Evolutionary conservation across 78 protist species (phyloP).

Genomic region (Dictyostelium capitatum): DNA sequence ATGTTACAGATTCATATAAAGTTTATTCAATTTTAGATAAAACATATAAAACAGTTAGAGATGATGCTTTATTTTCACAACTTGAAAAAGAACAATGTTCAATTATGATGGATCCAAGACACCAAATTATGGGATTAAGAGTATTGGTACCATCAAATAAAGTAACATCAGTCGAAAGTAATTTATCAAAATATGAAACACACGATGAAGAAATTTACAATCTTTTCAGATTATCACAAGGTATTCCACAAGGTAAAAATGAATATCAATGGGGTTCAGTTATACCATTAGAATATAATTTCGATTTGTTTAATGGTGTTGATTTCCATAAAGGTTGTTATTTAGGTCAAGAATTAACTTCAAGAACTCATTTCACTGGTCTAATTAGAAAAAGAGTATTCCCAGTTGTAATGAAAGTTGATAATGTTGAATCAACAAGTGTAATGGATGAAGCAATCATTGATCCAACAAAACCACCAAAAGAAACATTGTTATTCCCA

Average conservation of each 20-base stretch:
- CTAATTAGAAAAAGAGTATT: slow-evolving; percentile 85
- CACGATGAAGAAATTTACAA: slow-evolving; percentile 38
- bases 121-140: slow-evolving; percentile 66
- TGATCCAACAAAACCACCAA: slow-evolving; percentile 23
- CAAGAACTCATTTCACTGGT: slow-evolving; percentile 86
- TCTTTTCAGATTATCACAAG: slow-evolving; percentile 53
- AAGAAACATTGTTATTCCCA: slow-evolving; percentile 26
- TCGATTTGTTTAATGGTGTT: slow-evolving; percentile 85
- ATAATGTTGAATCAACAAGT: slow-evolving; percentile 4
- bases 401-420: slow-evolving; percentile 79
- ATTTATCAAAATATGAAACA: slow-evolving; percentile 22
- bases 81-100: slow-evolving; percentile 20
- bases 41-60: slow-evolving; percentile 58
- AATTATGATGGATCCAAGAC: slow-evolving; percentile 72
- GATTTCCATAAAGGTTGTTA: slow-evolving; percentile 91
- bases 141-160: slow-evolving; percentile 38
- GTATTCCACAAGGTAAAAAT: slow-evolving; percentile 78
- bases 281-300: slow-evolving; percentile 87
- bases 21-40: slow-evolving; percentile 59
- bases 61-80: slow-evolving; percentile 24
- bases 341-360: slow-evolving; percentile 90
- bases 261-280: slow-evolving; percentile 23
- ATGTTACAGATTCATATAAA: slow-evolving; percentile 35
- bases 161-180: not conserved
- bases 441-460: slow-evolving; percentile 37